Base-by-base conservation (phyloP, 73 alveolate genomes). In the Tetrahymena borealis region DNA sequence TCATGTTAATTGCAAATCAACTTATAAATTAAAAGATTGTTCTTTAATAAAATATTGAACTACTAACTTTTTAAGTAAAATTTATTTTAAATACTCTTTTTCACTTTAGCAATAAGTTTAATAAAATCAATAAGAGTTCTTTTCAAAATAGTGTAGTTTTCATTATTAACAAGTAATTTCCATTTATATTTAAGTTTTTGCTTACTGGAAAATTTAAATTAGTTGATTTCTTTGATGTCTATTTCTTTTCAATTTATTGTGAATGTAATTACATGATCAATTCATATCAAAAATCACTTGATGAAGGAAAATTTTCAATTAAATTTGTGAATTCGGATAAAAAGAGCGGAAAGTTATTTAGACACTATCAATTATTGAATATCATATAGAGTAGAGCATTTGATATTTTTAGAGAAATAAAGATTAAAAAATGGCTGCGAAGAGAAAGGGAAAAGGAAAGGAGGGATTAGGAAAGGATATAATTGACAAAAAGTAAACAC, bases 281-380 rank as follows among this genome's bases (percentile, higher is more conserved):
- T 60, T 60, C 85, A 24, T n/a, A 60, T 60, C 85, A 60, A 60
- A 60, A 60, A 60, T 35, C 85, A 24, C 85, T 60, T 60, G 10
- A 60, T 24, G 28, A 35, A 60, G 15, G 35, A 35, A 35, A 60
- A 60, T 24, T 60, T 60, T 60, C 28, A 60, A 60, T 60, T 60
- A 60, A 60, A 60, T 60, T 60, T 60, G 85, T 28, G 38, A 20
- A 60, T 60, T 60, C 85, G 85, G 85, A 60, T 60, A 60, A 60
- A 60, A 60, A 60, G 85, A 60, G 85, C 85, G 85, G 85, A 60
- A 60, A 60, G n/a, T 60, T 60, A 60, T 60, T 60, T 60, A 60
- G 85, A 60, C 85, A 35, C 85, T 60, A 60, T 60, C 85, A 60
- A 60, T 60, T 60, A 60, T 60, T 60, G 85, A 60, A 60, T 60